phyloP scores from a whole-genome alignment of 2,329 filamentous ascomycete genomes.

The Aspergillus glaucus region DNA sequence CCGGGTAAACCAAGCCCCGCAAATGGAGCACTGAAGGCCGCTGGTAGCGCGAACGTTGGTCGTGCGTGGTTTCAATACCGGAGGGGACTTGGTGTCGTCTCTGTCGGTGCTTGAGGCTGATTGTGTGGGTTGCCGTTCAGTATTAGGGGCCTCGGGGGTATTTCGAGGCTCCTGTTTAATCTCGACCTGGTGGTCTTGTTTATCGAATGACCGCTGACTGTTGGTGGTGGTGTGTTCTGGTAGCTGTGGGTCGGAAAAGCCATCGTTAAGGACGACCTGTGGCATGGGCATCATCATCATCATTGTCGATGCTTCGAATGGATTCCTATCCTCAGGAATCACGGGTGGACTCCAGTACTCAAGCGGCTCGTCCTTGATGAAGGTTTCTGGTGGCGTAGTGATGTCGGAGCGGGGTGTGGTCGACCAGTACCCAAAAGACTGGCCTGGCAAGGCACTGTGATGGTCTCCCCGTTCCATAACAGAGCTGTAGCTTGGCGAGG shows the following conservation, averaged over 20 bases:
- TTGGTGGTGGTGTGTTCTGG: background rate
- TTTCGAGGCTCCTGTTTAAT: background rate
- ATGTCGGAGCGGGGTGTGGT: conserved; percentile 18
- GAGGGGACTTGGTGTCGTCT: background rate
- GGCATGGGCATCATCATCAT: conserved; percentile 4
- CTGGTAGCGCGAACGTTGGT: conserved; percentile 33
- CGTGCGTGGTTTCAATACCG: background rate
- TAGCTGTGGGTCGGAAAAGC: background rate
- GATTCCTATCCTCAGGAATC: conserved; percentile 2
- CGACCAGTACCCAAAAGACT: conserved; percentile 19
- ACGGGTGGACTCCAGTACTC: conserved; percentile 13
- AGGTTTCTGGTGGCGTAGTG: conserved; percentile 11
- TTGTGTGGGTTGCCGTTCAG: background rate
- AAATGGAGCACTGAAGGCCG: conserved; percentile 69
- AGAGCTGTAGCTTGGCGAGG: conserved; percentile 21
- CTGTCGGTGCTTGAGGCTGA: background rate
- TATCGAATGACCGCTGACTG: background rate
- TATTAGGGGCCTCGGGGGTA: background rate
- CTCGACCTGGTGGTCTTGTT: background rate
- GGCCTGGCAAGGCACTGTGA: conserved; percentile 9
- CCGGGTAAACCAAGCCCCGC: conserved; percentile 72
- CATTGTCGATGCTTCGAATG: background rate
- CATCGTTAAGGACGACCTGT: conserved; percentile 1
- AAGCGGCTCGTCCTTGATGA: conserved; percentile 7
- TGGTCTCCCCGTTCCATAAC: conserved; percentile 10